Evolutionary conservation across 2,329 filamentous ascomycete genomes (phyloP).

Genomic region (Colletotrichum liaoningense): DNA sequence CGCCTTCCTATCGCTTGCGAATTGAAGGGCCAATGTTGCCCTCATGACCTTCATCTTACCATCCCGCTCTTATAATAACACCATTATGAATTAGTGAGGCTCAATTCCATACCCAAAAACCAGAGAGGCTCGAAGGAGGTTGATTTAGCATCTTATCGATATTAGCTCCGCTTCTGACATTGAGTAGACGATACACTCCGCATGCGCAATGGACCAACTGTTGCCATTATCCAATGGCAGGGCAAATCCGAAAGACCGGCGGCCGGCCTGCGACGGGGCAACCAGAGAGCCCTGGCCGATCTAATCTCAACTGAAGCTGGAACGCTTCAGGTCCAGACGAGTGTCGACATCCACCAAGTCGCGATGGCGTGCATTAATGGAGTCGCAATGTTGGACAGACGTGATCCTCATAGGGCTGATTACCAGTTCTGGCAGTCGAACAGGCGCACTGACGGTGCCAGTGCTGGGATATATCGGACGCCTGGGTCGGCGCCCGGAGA

Average conservation of each 20-base stretch:
- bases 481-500: slow-evolving; percentile 19
- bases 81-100: neutral
- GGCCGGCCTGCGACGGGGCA: slow-evolving; percentile 32
- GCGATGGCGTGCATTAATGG: slow-evolving; percentile 31
- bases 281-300: neutral
- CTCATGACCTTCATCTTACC: neutral
- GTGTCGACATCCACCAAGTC: neutral
- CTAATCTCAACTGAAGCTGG: slow-evolving; percentile 30
- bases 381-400: slow-evolving; percentile 6
- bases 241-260: neutral
- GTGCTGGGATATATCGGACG: neutral
- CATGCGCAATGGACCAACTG: neutral
- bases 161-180: neutral
- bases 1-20: too few species aligned
- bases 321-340: slow-evolving; percentile 17
- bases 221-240: slow-evolving; percentile 34
- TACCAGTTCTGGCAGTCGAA: neutral
- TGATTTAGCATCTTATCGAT: neutral
- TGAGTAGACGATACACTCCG: neutral
- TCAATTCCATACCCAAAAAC: neutral
- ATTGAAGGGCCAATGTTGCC: neutral
- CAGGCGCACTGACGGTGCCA: neutral
- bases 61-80: neutral
- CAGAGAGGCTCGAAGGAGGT: neutral
- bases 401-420: slow-evolving; percentile 28